These are phyloP conservation scores for Clonostachys sp. DNA, from an alignment of 2,329 filamentous ascomycete genomes.

Conservation along the genomic window DNA sequence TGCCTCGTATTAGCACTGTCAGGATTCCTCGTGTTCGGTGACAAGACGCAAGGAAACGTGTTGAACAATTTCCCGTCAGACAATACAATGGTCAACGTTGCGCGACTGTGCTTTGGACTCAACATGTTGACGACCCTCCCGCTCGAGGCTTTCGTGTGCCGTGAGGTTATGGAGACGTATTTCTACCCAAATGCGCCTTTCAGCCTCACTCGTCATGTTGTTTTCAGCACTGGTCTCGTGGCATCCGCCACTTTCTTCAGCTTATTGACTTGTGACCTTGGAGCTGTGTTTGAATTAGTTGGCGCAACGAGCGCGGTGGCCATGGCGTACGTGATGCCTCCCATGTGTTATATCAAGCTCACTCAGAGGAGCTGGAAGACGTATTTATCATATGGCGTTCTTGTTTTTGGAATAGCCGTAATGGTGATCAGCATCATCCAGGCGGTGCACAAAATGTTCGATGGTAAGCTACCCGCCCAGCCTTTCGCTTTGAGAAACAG, in stretches of 20 bases:
- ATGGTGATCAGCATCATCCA: conserved; percentile 78
- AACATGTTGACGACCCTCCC: conserved; percentile 99
- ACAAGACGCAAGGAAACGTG: conserved; percentile 88
- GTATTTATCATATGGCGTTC: conserved; percentile 65
- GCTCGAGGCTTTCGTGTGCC: conserved; percentile 94
- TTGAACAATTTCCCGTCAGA: conserved; percentile 94
- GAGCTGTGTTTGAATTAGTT: conserved; percentile 91
- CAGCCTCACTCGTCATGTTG: conserved; percentile 77
- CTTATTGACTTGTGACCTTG: conserved; percentile 87
- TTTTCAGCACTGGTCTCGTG: conserved; percentile 83
- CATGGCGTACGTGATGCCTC: conserved; percentile 91
- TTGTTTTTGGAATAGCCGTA: conserved; percentile 73
- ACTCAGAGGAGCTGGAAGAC: conserved; percentile 73
- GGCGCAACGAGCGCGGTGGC: conserved; percentile 92
- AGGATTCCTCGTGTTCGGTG: conserved; percentile 90
- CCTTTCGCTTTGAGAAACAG: neutral
- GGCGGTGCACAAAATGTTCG: conserved; percentile 64
- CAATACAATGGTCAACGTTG: conserved; percentile 91
- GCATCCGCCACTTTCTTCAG: conserved; percentile 71
- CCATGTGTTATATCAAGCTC: conserved; percentile 91
- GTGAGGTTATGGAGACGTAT: conserved; percentile 93
- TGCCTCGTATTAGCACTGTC: conserved; percentile 84
- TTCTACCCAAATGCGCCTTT: conserved; percentile 67
- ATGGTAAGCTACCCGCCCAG: conserved; percentile 25
- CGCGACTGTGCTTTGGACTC: conserved; percentile 89